Evolutionary conservation across 2,329 filamentous ascomycete genomes (phyloP).

Genomic region (Salinomyces thailandicus): DNA sequence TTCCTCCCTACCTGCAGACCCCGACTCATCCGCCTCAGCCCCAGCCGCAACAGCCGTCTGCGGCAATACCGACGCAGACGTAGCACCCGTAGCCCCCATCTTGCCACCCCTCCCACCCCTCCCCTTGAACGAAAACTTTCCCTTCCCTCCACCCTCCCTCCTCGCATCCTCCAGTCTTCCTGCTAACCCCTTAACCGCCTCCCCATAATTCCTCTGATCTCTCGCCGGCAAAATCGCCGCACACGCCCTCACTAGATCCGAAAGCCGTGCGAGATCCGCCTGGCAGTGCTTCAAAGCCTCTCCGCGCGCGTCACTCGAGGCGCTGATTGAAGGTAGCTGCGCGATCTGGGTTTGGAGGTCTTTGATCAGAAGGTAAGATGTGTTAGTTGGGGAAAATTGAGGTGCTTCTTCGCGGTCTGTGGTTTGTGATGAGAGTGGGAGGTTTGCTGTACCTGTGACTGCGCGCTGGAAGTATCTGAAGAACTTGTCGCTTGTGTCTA

Average conservation of each 20-base stretch:
- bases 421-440: too few relatives aligned
- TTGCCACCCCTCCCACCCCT: too few relatives aligned
- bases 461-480: conserved; percentile 74
- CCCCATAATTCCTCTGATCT: conserved; percentile 75
- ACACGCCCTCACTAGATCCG: conserved; percentile 75
- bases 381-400: too few relatives aligned
- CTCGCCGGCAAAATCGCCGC: conserved; percentile 75
- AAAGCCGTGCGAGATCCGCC: conserved; percentile 66
- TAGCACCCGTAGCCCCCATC: too few relatives aligned
- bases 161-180: conserved; percentile 66
- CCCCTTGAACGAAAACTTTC: conserved; percentile 81
- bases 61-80: too few relatives aligned
- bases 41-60: too few relatives aligned
- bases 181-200: conserved; percentile 71
- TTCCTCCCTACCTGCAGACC: too few relatives aligned
- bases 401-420: too few relatives aligned
- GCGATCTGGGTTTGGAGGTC: conserved; percentile 68
- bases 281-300: conserved; percentile 74
- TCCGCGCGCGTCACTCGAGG: conserved; percentile 62
- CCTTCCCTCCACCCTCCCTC: conserved; percentile 58
- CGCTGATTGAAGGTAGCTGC: conserved; percentile 51
- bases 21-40: too few relatives aligned
- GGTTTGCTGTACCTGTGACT: conserved; percentile 57
- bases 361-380: too few relatives aligned
- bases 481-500: conserved; percentile 51